Percentiles rank a stretch among this genome's conserved stretches.
Conservation (phyloP, 441 rosid genomes). For the Corymbia citriodora region DNA sequence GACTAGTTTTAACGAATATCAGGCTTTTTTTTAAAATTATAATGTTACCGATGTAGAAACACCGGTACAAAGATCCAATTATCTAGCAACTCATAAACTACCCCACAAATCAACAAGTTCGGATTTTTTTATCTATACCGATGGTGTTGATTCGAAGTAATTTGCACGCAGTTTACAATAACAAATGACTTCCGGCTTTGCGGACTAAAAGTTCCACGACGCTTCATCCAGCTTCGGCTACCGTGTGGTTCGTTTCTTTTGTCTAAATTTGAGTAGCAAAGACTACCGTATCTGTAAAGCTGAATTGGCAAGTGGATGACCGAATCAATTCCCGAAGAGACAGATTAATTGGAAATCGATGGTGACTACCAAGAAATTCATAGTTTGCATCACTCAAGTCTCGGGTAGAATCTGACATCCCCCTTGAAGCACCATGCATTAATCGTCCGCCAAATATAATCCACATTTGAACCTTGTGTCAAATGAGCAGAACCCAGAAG, state of each 20-base stretch:
- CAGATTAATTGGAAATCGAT: background rate
- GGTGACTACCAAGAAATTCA: background rate
- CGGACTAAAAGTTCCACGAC: background rate
- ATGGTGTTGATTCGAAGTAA: background rate
- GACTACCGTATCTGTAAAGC: background rate
- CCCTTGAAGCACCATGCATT: background rate
- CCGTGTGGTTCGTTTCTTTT: background rate
- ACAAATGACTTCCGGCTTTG: background rate
- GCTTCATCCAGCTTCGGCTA: background rate
- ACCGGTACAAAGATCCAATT: background rate
- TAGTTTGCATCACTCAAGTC: background rate
- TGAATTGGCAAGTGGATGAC: background rate
- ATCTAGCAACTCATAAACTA: background rate
- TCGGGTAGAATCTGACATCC: background rate
- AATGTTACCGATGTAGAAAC: too few species aligned
- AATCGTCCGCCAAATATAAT: background rate
- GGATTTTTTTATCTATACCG: background rate
- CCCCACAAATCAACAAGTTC: background rate
- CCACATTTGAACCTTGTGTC: background rate
- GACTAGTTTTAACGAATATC: background rate
- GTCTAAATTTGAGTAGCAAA: background rate
- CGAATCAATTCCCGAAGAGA: background rate
- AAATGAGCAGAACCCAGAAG: background rate
- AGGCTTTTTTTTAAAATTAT: too few species aligned
- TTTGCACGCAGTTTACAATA: background rate